Evolutionary conservation across 164 flowering plant species (phyloP), one percentile per base, ranked within the genome.

Genomic region (Nelumbo lutea): DNA sequence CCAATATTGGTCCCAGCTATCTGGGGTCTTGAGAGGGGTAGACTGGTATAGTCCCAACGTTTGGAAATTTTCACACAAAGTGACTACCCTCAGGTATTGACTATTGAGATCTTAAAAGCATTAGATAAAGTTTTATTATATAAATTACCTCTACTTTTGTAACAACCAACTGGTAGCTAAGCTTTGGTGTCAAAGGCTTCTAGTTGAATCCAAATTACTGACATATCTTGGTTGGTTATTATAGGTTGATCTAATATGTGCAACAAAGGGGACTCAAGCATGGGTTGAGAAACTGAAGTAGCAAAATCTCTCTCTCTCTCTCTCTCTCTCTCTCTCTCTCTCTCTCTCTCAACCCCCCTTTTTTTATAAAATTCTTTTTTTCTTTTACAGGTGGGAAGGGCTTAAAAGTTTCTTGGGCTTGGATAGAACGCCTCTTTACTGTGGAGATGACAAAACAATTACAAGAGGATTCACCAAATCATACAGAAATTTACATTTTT

Each of bases 261-360:
- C 93, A 68, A 90, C 96, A 50, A 90, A 81, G 75, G 98, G 98
- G 52, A 80, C 90, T 14, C 87, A 93, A 79, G 90, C 93, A 70
- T 93, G 98, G 98, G 73, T 93, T 60, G 76, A 83, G 68, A 90
- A 93, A 82, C 96, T 93, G 78, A 85, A 84, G 98, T 93, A 82
- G 77, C 68, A 2, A 14, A 38, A 46, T 42, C 42, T 9, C 46
- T 11, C 15, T 55, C 44, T 27, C 61, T 39, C 58, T 59, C 53
- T 66, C 48, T 41, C 61, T 39, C 14, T 69, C 58, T 39, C 60
- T 56, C 43, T 72, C 65, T 14, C 15, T 43, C 51, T 55, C 62
- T 45, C 39, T 68, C 50, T 50, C 42, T 15, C 7, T 50, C 6
- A 10, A 2, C 0, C 7, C 4, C 43, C 0, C 3, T n/a, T 5